Conservation (phyloP, 78 protist species). For the Isochrysis galbana region DNA sequence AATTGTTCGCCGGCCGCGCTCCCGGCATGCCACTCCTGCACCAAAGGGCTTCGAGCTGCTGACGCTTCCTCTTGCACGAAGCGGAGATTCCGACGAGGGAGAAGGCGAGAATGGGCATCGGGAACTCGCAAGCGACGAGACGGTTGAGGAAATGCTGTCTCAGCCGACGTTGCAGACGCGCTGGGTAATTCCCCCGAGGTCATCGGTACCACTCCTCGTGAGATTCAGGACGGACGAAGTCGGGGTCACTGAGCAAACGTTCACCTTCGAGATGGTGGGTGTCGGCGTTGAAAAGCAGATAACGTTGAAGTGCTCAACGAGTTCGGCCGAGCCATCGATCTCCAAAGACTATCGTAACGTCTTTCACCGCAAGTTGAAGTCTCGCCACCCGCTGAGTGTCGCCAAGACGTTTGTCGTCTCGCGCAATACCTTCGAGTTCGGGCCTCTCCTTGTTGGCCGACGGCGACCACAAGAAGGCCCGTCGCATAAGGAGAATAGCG, state of each 20-base stretch:
- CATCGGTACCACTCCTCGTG: neutral
- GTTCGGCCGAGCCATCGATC: constrained; percentile 51
- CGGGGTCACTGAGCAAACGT: neutral
- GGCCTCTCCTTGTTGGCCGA: constrained; percentile 66
- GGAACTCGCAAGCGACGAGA: too few species aligned
- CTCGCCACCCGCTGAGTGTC: neutral
- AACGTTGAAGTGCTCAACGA: neutral
- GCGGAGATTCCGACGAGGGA: too few species aligned
- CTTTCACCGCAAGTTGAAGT: constrained; percentile 33
- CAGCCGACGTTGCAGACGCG: neutral
- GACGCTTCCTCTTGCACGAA: too few species aligned
- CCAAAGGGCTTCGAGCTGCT: too few species aligned
- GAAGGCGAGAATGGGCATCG: too few species aligned
- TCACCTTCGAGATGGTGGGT: constrained; percentile 47
- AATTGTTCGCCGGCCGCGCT: too few species aligned
- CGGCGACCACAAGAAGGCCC: neutral
- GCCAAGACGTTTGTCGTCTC: constrained; percentile 10
- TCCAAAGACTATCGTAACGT: constrained; percentile 41
- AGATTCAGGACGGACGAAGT: neutral
- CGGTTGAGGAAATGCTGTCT: too few species aligned
- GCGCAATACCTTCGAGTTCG: constrained; percentile 53
- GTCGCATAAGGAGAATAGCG: constrained; percentile 5
- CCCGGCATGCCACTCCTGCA: too few species aligned
- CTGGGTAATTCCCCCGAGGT: constrained; percentile 18
- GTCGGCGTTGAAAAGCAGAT: neutral